Conservation (phyloP, 2,329 filamentous ascomycete genomes). For the Akanthomyces muscarius region DNA sequence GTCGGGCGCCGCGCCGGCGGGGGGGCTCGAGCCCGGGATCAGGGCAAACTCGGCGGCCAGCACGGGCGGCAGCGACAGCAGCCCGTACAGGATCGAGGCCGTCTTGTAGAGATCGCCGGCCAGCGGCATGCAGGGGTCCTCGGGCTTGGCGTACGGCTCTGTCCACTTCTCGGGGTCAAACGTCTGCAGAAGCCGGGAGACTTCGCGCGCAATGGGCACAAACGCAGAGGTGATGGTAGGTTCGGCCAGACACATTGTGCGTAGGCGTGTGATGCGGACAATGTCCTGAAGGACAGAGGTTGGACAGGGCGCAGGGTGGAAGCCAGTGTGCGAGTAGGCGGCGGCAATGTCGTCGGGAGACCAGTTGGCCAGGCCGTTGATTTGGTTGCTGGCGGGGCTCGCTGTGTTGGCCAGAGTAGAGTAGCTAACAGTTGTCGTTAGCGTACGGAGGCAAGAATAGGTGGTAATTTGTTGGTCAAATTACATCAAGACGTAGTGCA, state of each 20-base stretch:
- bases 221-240: slow-evolving; percentile 3
- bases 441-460: neutral
- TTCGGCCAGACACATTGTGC: slow-evolving; percentile 5
- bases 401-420: slow-evolving; percentile 11
- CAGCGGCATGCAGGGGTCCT: slow-evolving; percentile 5
- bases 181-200: neutral
- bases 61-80: slow-evolving; percentile 5
- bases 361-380: slow-evolving; percentile 8
- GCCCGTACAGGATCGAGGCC: neutral
- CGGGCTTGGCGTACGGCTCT: slow-evolving; percentile 8
- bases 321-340: slow-evolving; percentile 15
- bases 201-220: slow-evolving; percentile 8
- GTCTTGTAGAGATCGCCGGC: slow-evolving; percentile 12
- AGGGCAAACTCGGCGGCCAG: slow-evolving; percentile 4
- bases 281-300: slow-evolving; percentile 13
- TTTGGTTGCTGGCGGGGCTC: slow-evolving; percentile 11
- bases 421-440: neutral
- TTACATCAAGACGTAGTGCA: slow-evolving; percentile 14
- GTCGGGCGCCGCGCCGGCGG: neutral
- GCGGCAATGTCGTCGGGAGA: slow-evolving; percentile 8
- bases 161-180: slow-evolving; percentile 7
- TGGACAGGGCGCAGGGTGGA: slow-evolving; percentile 9
- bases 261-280: slow-evolving; percentile 11
- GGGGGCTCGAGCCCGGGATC: neutral
- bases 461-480: neutral